Evolutionary conservation across 2,329 filamentous ascomycete species (phyloP).

Genomic region (Coniochaeta sp.): DNA sequence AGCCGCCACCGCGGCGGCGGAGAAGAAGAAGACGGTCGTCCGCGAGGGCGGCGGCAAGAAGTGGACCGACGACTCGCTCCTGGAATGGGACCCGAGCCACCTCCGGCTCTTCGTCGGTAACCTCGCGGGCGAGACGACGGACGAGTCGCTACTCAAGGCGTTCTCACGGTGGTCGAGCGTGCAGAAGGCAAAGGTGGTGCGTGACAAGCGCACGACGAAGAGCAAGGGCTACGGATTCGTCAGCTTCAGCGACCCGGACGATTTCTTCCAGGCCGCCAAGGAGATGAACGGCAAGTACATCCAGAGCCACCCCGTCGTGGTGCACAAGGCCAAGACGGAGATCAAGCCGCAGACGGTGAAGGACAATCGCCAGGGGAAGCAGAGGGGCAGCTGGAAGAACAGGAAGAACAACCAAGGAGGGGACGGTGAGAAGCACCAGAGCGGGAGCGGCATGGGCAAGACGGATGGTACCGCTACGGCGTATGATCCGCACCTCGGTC

Average conservation of each 20-base stretch:
- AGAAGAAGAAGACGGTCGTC: slow-evolving; percentile 79
- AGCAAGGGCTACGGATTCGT: slow-evolving; percentile 96
- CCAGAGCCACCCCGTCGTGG: slow-evolving; percentile 84
- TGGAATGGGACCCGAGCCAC: slow-evolving; percentile 95
- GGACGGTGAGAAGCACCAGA: slow-evolving; percentile 20
- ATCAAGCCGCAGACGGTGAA: slow-evolving; percentile 70
- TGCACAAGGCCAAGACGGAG: slow-evolving; percentile 86
- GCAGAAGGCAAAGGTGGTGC: slow-evolving; percentile 85
- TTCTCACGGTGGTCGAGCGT: slow-evolving; percentile 84
- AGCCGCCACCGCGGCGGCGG: slow-evolving; percentile 37
- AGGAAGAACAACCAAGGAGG: slow-evolving; percentile 20
- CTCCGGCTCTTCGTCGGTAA: slow-evolving; percentile 96
- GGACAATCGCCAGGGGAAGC: slow-evolving; percentile 45
- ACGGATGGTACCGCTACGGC: slow-evolving; percentile 20
- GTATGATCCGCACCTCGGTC: slow-evolving; percentile 46
- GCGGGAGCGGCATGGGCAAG: slow-evolving; percentile 20
- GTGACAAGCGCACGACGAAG: slow-evolving; percentile 94
- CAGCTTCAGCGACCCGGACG: slow-evolving; percentile 89
- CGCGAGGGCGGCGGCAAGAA: slow-evolving; percentile 84
- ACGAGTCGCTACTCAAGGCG: slow-evolving; percentile 90
- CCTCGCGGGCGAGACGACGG: slow-evolving; percentile 92
- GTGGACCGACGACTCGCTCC: slow-evolving; percentile 81
- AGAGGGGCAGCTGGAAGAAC: slow-evolving; percentile 37
- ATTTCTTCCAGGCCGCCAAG: slow-evolving; percentile 92
- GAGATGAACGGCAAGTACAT: slow-evolving; percentile 99